Conservation (phyloP, 106 monocot genomes). For the Triglochin maritima region DNA sequence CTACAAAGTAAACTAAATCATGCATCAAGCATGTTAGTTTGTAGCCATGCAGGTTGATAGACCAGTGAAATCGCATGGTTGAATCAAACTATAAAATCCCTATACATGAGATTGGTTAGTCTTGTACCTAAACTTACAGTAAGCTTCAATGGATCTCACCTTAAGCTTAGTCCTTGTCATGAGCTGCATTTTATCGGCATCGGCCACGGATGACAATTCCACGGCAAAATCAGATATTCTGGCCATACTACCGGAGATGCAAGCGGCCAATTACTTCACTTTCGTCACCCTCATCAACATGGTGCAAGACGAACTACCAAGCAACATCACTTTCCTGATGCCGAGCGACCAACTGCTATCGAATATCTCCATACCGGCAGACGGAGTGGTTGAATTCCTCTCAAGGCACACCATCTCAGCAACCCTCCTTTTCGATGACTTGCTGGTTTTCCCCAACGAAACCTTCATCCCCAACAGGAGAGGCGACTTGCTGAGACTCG, state of each 20-base stretch:
- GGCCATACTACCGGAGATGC: conserved; percentile 9
- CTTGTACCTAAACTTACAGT: not conserved
- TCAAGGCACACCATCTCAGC: conserved; percentile 44
- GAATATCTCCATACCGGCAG: conserved; percentile 15
- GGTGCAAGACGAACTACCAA: conserved; percentile 26
- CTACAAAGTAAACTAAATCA: not conserved
- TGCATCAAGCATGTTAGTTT: not conserved
- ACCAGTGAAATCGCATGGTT: conserved; percentile 4
- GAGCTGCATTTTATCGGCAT: not conserved
- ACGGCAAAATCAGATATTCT: conserved; percentile 1
- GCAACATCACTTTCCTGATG: conserved; percentile 54
- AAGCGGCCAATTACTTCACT: conserved; percentile 17
- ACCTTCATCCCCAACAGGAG: conserved; percentile 27
- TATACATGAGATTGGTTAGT: not conserved
- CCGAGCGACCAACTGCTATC: conserved; percentile 44
- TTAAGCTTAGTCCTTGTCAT: not conserved
- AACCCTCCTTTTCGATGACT: conserved; percentile 25
- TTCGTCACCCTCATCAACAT: conserved; percentile 12
- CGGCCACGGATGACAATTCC: not conserved
- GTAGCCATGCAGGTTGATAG: not conserved
- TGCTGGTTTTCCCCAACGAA: conserved; percentile 27
- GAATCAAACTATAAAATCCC: not conserved
- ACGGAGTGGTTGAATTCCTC: conserved; percentile 29
- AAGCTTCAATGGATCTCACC: not conserved
- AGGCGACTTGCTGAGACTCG: conserved; percentile 16